Evolutionary conservation across 2,329 filamentous ascomycete species (phyloP), one percentile per base, ranked within the genome.

Genomic region (Orbilia oligospora): DNA sequence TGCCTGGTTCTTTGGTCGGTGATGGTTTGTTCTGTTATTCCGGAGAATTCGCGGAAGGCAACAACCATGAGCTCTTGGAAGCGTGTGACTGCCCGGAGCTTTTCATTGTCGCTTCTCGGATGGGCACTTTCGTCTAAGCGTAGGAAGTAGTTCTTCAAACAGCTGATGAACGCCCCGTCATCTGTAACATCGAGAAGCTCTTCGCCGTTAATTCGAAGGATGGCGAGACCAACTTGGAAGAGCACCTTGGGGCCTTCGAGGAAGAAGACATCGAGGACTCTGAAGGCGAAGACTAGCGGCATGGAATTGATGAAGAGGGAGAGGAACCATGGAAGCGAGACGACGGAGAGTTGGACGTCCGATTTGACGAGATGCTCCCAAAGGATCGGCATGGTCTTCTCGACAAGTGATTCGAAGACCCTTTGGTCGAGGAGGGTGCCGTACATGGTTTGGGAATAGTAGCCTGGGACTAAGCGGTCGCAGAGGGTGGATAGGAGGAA

Each of bases 1-100:
- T 98, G 97, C 85, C 94, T 97, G 48, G 92, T 88, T 22, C 96
- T 91, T 83, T 97, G 88, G 81, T 98, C 96, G 0, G 92, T 92
- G 78, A 99, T 94, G 64, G 91, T 97, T 83, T 90, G 91, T 83
- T 99, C 95, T 0, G 96, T 99, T 81, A 99, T 97, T 48, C 91
- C 93, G 0, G 95, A 92, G 83, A 99, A 99, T 83, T 99, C 96
- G 82, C 97, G 98, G 86, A 99, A 99, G 0, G 96, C 96, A 20
- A 98, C 96, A 2, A 99, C 96, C 94, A 99, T 98, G 72, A 99
- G 89, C 84, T 98, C 96, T 83, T 99, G 96, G 84, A 99, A 99
- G 56, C 93, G 90, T 5, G 97, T 99, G 68, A 99, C 96, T 0
- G 94, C 93, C 67, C 95, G 90, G 66, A 98, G 87, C 85, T 98